Evolutionary conservation across 441 rosid species (phyloP), one percentile per base, ranked within the genome.

Genomic region (Adansonia gregorii): DNA sequence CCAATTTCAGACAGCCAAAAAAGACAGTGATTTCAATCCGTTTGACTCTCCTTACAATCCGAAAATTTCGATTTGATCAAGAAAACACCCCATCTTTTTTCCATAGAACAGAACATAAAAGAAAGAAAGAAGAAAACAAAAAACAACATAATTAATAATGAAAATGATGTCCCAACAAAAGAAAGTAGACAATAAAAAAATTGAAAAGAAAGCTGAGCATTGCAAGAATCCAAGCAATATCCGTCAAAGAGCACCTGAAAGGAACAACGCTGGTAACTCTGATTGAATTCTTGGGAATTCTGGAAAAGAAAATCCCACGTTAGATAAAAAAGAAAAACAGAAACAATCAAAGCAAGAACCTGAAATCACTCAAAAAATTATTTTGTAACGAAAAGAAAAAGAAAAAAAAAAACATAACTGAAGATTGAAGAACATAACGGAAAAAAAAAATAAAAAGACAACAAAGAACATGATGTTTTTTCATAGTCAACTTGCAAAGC

Each of bases 61-160:
- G 65, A 20, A 61, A 72, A n/a, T 71, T 27, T 74, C 24, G 72
- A 79, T 81, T 86, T 79, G 79, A 78, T 77, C 48, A 73, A 46
- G 41, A 45, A 76, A 82, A 75, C 31, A 68, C 76, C 48, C 76
- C 73, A 81, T 76, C 49, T 35, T 64, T 69, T 63, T 63, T 64
- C 58, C 19, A 43, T 6, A 71, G 20, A 17, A 7, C n/a, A 11
- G 76, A 17, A 46, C 22, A 31, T 66, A n/a, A n/a, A 41, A 70
- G 0, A 41, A 20, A 24, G 24, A 66, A 56, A n/a, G 43, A 74
- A 10, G 3, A 49, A 27, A 43, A 8, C 31, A 20, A 48, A 31
- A 51, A 20, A 35, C 39, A 35, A 35, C 39, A 35, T 14, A 64
- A 45, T 0, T 27, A 56, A 35, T 6, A 58, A 76, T 7, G 19